Percentiles rank a stretch among this genome's conserved stretches.
phyloP scores from a whole-genome alignment of 768 basidiomycete species.

The Amanita polypyramis region DNA sequence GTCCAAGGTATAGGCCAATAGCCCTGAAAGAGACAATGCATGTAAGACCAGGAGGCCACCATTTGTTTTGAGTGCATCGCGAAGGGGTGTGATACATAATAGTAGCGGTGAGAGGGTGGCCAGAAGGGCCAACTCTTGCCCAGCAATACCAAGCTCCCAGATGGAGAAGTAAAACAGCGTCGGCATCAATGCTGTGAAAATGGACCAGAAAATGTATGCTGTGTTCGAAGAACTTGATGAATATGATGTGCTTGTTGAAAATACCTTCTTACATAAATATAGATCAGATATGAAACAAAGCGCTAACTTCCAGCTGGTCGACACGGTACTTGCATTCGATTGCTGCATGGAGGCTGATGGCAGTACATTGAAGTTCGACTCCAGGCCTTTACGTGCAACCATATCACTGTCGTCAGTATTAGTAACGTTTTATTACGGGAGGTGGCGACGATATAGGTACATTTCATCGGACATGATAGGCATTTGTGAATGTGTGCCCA shows the following conservation, averaged over 20 bases:
- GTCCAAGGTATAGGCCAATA: conserved; percentile 41
- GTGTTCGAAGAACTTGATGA: conserved; percentile 8
- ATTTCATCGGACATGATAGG: conserved; percentile 21
- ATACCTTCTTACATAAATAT: conserved; percentile 45
- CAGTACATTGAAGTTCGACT: neutral
- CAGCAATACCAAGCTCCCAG: conserved; percentile 81
- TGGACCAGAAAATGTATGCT: conserved; percentile 80
- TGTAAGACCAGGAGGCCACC: conserved; percentile 41
- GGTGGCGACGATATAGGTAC: conserved; percentile 35
- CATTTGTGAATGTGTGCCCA: conserved; percentile 11
- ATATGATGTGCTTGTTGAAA: conserved; percentile 3
- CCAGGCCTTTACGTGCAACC: neutral
- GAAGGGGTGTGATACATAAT: conserved; percentile 36
- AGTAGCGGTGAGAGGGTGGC: conserved; percentile 60
- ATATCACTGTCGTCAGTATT: conserved; percentile 2
- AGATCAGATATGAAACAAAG: conserved; percentile 29
- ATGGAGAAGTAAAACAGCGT: conserved; percentile 89
- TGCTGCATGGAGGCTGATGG: neutral
- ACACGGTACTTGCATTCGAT: neutral
- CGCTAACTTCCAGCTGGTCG: neutral
- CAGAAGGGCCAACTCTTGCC: conserved; percentile 69
- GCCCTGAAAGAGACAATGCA: conserved; percentile 36
- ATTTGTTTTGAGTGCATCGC: conserved; percentile 34
- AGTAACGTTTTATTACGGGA: conserved; percentile 21
- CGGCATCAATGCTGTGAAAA: conserved; percentile 68